A percentile compares a stretch with the other conserved stretches of the same genome.
Conservation (phyloP, 345 rosid genomes). For the Citrus australasica region DNA sequence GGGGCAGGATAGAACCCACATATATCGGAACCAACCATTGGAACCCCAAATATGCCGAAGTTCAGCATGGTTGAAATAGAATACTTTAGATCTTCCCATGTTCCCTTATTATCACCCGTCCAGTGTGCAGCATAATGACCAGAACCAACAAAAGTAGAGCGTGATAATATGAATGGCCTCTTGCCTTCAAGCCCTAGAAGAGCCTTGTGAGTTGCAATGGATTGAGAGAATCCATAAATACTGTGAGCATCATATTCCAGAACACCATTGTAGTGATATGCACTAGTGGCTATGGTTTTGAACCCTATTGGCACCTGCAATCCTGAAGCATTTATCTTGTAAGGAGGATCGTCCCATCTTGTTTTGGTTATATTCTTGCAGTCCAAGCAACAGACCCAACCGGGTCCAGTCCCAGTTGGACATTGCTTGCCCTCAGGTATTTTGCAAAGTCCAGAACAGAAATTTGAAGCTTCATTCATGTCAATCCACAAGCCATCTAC, state of each 20-base stretch:
- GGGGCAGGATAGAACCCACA: slow-evolving; percentile 94
- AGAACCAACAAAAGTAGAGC: slow-evolving; percentile 89
- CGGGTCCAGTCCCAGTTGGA: slow-evolving; percentile 85
- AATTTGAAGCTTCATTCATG: slow-evolving; percentile 96
- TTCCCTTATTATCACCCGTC: slow-evolving; percentile 96
- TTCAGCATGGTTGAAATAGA: slow-evolving; percentile 89
- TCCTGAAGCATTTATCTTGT: slow-evolving; percentile 93
- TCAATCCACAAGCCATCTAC: slow-evolving; percentile 94
- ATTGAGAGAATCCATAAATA: slow-evolving; percentile 82
- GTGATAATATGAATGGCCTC: slow-evolving; percentile 81
- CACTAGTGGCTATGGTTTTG: slow-evolving; percentile 95
- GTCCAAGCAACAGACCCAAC: slow-evolving; percentile 93
- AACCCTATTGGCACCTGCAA: slow-evolving; percentile 64
- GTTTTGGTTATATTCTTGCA: slow-evolving; percentile 91
- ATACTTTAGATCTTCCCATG: slow-evolving; percentile 83
- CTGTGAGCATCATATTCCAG: slow-evolving; percentile 93
- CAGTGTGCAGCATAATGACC: slow-evolving; percentile 93
- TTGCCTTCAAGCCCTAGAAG: slow-evolving; percentile 73
- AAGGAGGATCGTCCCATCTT: slow-evolving; percentile 94
- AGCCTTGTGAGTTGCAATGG: slow-evolving; percentile 86
- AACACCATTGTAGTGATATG: slow-evolving; percentile 87
- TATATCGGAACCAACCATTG: slow-evolving; percentile 97
- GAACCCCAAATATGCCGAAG: slow-evolving; percentile 89
- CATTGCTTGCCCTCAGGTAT: slow-evolving; percentile 65
- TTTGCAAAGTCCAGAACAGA: slow-evolving; percentile 75